Conservation (phyloP, 2,329 filamentous ascomycete species). For the Cladophialophora chaetospira region DNA sequence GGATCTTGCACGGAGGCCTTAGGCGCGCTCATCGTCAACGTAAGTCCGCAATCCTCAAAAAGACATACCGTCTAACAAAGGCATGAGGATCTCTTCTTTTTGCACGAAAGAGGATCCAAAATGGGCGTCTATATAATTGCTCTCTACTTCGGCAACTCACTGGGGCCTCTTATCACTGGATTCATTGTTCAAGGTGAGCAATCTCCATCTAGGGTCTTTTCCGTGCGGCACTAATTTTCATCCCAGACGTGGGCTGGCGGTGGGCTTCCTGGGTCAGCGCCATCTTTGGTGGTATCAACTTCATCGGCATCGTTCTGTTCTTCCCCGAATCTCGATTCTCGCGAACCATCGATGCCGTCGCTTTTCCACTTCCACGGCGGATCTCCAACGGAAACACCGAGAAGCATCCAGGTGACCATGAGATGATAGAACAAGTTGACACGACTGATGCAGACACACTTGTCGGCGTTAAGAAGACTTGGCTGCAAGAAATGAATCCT, state of each 20-base stretch:
- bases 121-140: conserved; percentile 11
- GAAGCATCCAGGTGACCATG: not conserved
- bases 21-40: conserved; percentile 16
- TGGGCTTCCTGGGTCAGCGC: conserved; percentile 11
- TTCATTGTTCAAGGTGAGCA: conserved; percentile 16
- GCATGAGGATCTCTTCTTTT: conserved; percentile 17
- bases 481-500: conserved; percentile 6
- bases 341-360: conserved; percentile 1
- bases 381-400: not conserved
- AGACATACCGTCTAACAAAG: not conserved
- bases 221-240: no score
- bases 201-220: no score
- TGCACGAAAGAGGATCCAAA: conserved; percentile 16
- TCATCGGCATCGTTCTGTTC: conserved; percentile 7
- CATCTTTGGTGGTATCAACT: conserved; percentile 13
- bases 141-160: conserved; percentile 13
- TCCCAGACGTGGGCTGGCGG: conserved; percentile 6
- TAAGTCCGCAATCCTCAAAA: not conserved
- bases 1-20: conserved; percentile 7
- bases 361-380: not conserved
- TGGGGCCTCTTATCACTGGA: conserved; percentile 7
- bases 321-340: conserved; percentile 9
- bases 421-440: conserved; percentile 3
- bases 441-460: not conserved
- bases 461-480: conserved; percentile 10